A percentile compares a stretch with the other conserved stretches of the same genome.
Evolutionary conservation across 495 filamentous ascomycete genomes (phyloP).

Genomic region (Penicillium crystallinum): DNA sequence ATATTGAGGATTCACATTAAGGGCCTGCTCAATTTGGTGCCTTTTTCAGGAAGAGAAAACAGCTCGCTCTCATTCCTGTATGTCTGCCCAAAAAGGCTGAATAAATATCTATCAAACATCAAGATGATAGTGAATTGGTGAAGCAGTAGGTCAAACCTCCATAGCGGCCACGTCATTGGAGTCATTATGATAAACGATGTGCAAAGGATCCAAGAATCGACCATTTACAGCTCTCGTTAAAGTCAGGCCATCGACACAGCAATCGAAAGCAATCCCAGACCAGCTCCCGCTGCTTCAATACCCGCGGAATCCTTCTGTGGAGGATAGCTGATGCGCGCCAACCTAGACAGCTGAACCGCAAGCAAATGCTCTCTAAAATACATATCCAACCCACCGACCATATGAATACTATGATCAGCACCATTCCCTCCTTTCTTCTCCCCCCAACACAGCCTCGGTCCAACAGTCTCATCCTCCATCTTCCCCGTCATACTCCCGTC

Average conservation of each 20-base stretch:
- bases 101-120: too few relatives aligned
- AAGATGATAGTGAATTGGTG: too few relatives aligned
- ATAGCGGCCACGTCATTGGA: too few relatives aligned
- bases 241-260: neutral
- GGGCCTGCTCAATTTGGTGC: too few relatives aligned
- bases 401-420: constrained; percentile 13
- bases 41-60: too few relatives aligned
- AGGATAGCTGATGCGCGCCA: constrained; percentile 12
- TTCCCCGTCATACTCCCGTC: constrained; percentile 13
- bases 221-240: too few relatives aligned
- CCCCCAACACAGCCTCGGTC: constrained; percentile 15
- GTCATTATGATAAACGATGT: too few relatives aligned
- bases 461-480: constrained; percentile 27
- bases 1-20: too few relatives aligned
- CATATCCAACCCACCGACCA: constrained; percentile 12
- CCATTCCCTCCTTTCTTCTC: constrained; percentile 15
- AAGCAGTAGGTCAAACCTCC: too few relatives aligned
- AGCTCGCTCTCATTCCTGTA: too few relatives aligned
- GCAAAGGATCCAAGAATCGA: too few relatives aligned
- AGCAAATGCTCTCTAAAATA: constrained; percentile 21
- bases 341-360: constrained; percentile 12
- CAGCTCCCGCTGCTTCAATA: constrained; percentile 7
- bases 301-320: constrained; percentile 15
- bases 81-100: too few relatives aligned
- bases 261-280: neutral